Conservation (phyloP, 192 early-diverging fungal genomes). For the Backusella tuberculispora region DNA sequence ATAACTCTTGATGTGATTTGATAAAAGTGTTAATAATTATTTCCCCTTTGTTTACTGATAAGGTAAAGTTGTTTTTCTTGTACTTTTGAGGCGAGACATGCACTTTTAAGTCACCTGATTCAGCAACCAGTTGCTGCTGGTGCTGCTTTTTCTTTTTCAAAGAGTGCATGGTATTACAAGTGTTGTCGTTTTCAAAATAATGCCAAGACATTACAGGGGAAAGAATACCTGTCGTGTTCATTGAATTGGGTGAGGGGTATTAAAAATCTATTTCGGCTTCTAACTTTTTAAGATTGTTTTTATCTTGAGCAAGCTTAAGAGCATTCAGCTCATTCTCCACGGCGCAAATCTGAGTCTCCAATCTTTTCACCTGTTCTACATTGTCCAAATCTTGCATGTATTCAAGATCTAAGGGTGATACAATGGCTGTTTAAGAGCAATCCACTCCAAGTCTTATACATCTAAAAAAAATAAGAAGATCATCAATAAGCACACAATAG, state of each 20-base stretch:
- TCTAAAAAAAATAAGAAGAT: conserved; percentile 9
- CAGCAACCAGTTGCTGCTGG: not conserved
- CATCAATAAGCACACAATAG: not conserved
- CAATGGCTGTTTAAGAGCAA: conserved; percentile 20
- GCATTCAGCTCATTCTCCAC: conserved; percentile 10
- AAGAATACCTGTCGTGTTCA: too few species aligned
- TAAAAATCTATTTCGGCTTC: not conserved
- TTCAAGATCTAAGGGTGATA: conserved; percentile 20
- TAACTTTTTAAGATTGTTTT: not conserved
- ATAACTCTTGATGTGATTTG: conserved; percentile 17
- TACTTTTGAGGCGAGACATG: not conserved
- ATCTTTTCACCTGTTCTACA: not conserved
- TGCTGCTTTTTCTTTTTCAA: not conserved
- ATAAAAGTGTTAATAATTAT: conserved; percentile 3
- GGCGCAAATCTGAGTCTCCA: not conserved
- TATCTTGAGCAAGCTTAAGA: not conserved
- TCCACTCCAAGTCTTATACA: conserved; percentile 9
- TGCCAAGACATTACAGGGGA: too few species aligned
- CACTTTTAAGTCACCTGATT: not conserved
- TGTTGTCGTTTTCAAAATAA: not conserved
- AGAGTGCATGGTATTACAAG: not conserved
- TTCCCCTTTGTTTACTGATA: conserved; percentile 8
- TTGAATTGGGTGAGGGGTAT: not conserved
- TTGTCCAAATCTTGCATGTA: not conserved
- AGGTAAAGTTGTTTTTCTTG: not conserved